Conservation (phyloP, 352 stramenopile genomes). For the Stramenopiles sp. region DNA sequence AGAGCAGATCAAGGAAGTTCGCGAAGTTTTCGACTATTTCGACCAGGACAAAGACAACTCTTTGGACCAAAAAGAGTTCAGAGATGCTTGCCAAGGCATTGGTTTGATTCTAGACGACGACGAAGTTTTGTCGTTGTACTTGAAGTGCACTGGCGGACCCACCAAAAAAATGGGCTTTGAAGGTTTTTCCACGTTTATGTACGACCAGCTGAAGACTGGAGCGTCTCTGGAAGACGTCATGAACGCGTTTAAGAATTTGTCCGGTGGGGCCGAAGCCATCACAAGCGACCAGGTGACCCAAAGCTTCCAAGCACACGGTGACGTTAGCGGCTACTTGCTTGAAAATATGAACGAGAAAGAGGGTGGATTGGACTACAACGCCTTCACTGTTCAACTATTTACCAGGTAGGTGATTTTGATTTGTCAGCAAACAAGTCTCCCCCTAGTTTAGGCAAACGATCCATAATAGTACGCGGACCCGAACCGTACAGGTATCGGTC, state of each 20-base stretch:
- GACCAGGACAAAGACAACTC: conserved; percentile 58
- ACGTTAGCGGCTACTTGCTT: too few species aligned
- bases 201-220: conserved; percentile 59
- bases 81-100: conserved; percentile 63
- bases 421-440: too few species aligned
- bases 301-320: too few species aligned
- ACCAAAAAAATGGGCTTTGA: conserved; percentile 57
- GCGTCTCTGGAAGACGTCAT: conserved; percentile 53
- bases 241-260: conserved; percentile 50
- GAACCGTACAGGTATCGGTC: too few species aligned
- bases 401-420: too few species aligned
- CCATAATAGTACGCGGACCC: too few species aligned
- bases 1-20: conserved; percentile 56
- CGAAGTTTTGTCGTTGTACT: conserved; percentile 59
- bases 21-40: conserved; percentile 68
- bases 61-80: conserved; percentile 59
- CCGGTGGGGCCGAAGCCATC: conserved; percentile 33
- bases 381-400: too few species aligned
- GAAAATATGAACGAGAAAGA: too few species aligned
- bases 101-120: conserved; percentile 57
- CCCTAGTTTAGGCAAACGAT: too few species aligned
- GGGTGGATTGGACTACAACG: too few species aligned
- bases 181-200: conserved; percentile 57
- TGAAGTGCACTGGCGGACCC: conserved; percentile 53
- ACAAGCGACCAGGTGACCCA: conserved; percentile 49